These are phyloP conservation scores for Silene noctiflora DNA, from an alignment of 179 eudicot species.

Conservation along the genomic window DNA sequence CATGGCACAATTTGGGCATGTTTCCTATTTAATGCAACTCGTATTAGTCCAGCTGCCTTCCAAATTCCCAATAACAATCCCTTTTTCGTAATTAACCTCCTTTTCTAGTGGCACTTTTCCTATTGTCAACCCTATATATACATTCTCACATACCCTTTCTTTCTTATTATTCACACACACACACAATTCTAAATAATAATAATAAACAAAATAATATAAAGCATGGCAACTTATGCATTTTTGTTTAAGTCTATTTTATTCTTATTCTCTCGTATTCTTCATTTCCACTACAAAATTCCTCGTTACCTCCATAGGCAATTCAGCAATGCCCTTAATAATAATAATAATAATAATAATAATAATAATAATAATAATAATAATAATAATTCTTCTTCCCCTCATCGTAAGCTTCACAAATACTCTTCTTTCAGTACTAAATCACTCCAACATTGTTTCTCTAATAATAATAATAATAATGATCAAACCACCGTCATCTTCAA, in stretches of 20 bases:
- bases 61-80: neutral
- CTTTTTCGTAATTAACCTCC: slow-evolving; percentile 24
- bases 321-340: slow-evolving; percentile 30
- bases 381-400: slow-evolving; percentile 12
- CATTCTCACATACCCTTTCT: neutral
- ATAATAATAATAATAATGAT: neutral
- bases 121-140: slow-evolving; percentile 15
- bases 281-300: slow-evolving; percentile 38
- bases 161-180: neutral
- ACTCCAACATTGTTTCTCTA: neutral
- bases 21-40: neutral
- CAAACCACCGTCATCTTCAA: slow-evolving; percentile 42
- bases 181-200: neutral
- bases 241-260: slow-evolving; percentile 33
- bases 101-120: slow-evolving; percentile 10
- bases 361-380: too few relatives aligned
- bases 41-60: neutral
- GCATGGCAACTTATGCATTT: slow-evolving; percentile 26
- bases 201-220: neutral
- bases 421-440: slow-evolving; percentile 26
- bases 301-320: slow-evolving; percentile 35
- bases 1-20: neutral
- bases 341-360: too few relatives aligned
- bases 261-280: slow-evolving; percentile 41
- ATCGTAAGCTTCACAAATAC: slow-evolving; percentile 23